Percentiles rank a stretch among this genome's conserved stretches.
Conservation (phyloP, 306 rosid species). For the Alnus rubra region DNA sequence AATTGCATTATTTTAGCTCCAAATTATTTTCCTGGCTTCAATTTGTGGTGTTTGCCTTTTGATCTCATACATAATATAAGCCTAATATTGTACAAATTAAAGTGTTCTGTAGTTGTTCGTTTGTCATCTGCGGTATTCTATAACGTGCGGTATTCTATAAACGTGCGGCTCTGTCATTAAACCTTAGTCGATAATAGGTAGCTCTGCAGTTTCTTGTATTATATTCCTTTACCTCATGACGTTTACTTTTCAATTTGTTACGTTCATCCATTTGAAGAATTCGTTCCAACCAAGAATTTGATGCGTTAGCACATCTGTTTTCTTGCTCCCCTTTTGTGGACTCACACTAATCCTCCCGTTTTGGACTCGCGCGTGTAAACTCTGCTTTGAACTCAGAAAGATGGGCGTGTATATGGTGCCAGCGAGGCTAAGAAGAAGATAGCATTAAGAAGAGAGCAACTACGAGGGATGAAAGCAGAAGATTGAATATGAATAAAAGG, state of each 20-base stretch:
- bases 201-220: neutral
- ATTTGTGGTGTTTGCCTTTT: neutral
- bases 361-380: no score
- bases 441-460: no score
- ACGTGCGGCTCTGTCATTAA: neutral
- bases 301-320: no score
- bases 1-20: neutral
- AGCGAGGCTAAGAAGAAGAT: no score
- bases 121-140: neutral
- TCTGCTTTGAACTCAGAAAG: no score
- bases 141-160: neutral
- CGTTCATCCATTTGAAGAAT: neutral
- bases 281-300: neutral
- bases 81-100: neutral
- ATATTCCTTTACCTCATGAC: neutral
- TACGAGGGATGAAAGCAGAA: neutral
- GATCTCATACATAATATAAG: neutral
- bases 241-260: neutral
- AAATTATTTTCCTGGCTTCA: neutral
- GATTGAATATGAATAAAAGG: neutral
- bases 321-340: no score
- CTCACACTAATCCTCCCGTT: no score
- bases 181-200: neutral
- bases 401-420: no score
- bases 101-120: neutral